Base-by-base conservation (phyloP, 257 asterid genomes). In the Solanum lycopersicoides region DNA sequence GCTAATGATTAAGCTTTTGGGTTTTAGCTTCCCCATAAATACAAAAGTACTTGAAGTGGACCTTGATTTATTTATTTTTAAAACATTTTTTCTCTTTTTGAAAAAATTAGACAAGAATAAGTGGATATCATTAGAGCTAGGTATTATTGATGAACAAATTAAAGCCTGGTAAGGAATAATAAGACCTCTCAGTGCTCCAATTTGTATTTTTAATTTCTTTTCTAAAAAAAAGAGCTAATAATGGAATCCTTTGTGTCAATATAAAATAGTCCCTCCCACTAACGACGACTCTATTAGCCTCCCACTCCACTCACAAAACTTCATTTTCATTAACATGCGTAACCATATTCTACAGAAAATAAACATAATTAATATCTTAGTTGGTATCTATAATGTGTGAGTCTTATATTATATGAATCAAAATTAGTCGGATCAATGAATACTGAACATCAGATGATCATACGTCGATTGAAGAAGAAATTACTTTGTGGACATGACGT, bases 171-270 rank as follows among this genome's bases (percentile, higher is more conserved):
- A 45, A 47, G 44, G 68, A 47, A 79, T 79, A 30, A 47, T 56
- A 15, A 25, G 30, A 47, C 68, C 39, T 65, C 86, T 86, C 83
- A 90, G 95, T 92, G 95, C 95, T 91, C 94, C 95, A 89, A 89
- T 88, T 90, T 83, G 20, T 88, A 69, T 73, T 88, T 45, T 2
- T 41, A 5, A 4, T 35, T 35, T 21, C 4, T 9, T 23, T 59
- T 2, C 1, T 0, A 12, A 45, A 15, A 76, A 86, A 50, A 63
- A 65, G n/a, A 34, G n/a, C 71, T 87, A 89, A 45, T 79, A 45
- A 92, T 93, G 94, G 93, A 86, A 90, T 88, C 91, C 93, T 89
- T 85, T 91, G 95, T 93, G 95, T 93, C 95, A 91, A 32, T 69
- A 86, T 37, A 77, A 89, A 73, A 93, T 86, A 92, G 93, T 89